Evolutionary conservation across 2,329 filamentous ascomycete species (phyloP), one percentile per base, ranked within the genome.

Genomic region (Fusarium incarnatum): DNA sequence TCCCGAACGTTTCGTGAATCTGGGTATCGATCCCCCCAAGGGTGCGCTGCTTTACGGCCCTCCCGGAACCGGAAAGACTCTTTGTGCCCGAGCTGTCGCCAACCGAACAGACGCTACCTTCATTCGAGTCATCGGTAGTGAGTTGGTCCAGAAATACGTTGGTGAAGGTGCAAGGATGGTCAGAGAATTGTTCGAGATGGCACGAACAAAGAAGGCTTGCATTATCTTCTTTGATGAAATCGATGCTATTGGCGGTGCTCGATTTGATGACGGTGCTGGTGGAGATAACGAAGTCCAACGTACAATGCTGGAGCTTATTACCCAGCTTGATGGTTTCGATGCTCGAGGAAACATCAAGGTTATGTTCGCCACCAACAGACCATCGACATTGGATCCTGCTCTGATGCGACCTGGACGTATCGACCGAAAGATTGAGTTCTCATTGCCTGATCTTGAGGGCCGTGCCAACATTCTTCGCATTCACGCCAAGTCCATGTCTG

Each of bases 401-500:
- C 87, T 98, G 71, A 98, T 98, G 94, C 89, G 95, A 84, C 95
- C 95, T 13, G 95, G 95, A 32, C 94, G 95, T 87, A 98, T 98
- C 77, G 95, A 98, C 81, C 89, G 96, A 77, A 99, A 99, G 88
- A 99, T 99, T 76, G 96, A 99, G 82, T 99, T 99, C 85, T 95
- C 94, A 1, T 88, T 99, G 25, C 96, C 96, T 25, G 96, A 99
- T 80, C 93, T 98, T 75, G 96, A 99, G 81, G 96, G 96, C 54
- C 92, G 96, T 73, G 96, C 96, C 78, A 98, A 98, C 83, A 98
- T 99, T 78, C 88, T 99, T 46, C 92, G 96, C 53, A 99, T 99
- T 77, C 96, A 98, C 84, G 96, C 96, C 76, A 99, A 98, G 91
- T 97, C 93, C 80, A 99, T 99, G 96, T 98, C 94, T 20, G 96